A percentile compares a stretch with the other conserved stretches of the same genome.
phyloP scores from a whole-genome alignment of 345 rosid species.

The Rhodamnia rubescens region DNA sequence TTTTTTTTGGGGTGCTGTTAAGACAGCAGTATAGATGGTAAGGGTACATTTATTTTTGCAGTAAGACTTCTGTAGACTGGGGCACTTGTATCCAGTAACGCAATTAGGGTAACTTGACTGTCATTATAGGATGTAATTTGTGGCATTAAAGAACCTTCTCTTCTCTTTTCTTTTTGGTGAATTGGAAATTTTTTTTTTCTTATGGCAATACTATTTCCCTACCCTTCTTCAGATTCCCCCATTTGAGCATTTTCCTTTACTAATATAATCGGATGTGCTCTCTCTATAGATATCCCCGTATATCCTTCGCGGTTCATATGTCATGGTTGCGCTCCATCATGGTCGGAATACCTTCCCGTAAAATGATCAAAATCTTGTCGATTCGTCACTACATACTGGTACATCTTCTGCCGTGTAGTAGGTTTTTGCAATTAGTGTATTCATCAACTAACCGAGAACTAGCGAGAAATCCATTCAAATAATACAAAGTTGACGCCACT shows the following conservation, averaged over 20 bases:
- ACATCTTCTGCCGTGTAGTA: neutral
- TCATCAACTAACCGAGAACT: neutral
- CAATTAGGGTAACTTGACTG: neutral
- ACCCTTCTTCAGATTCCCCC: neutral
- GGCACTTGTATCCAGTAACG: too few species aligned
- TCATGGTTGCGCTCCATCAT: neutral
- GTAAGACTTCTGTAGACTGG: too few species aligned
- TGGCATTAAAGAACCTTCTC: neutral
- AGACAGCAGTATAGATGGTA: neutral
- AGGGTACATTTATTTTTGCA: too few species aligned
- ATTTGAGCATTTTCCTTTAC: neutral
- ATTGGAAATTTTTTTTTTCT: neutral
- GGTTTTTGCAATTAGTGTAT: neutral
- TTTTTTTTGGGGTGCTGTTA: neutral
- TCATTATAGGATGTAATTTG: neutral
- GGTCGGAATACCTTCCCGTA: neutral
- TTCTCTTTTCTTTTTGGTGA: neutral
- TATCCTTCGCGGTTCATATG: neutral
- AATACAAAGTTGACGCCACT: neutral
- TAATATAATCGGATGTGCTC: neutral
- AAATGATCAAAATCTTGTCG: neutral
- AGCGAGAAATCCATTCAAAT: neutral
- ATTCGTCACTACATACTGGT: too few species aligned
- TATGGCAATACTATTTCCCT: neutral
- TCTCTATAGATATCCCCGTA: neutral